A percentile compares a stretch with the other conserved stretches of the same genome.
Evolutionary conservation across 352 stramenopile genomes (phyloP).

Genomic region (Elongisporangium prolatum): DNA sequence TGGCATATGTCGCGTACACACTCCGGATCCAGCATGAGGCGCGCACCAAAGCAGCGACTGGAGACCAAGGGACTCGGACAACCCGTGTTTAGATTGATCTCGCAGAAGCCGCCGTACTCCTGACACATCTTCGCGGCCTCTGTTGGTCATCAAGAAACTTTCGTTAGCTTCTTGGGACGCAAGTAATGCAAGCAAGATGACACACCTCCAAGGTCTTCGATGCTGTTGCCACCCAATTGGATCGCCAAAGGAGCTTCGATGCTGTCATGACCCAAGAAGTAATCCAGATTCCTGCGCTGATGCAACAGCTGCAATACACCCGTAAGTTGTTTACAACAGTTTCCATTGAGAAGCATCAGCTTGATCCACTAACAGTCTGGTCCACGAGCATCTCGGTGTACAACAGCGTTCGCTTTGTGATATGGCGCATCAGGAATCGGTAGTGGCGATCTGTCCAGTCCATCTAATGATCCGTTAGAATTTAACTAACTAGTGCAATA

Average conservation of each 20-base stretch:
- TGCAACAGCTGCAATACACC: slow-evolving; percentile 52
- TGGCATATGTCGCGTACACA: slow-evolving; percentile 91
- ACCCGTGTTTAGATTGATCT: slow-evolving; percentile 97
- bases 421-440: slow-evolving; percentile 91
- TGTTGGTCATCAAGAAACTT: slow-evolving; percentile 3
- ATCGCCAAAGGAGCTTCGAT: slow-evolving; percentile 89
- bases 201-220: slow-evolving; percentile 70
- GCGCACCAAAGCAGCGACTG: slow-evolving; percentile 93
- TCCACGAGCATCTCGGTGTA: slow-evolving; percentile 99
- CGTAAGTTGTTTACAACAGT: neutral
- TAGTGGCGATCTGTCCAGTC: slow-evolving; percentile 97
- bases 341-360: neutral
- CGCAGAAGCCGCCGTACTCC: slow-evolving; percentile 88
- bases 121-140: slow-evolving; percentile 72
- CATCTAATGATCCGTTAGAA: slow-evolving; percentile 71
- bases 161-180: neutral
- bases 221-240: slow-evolving; percentile 92
- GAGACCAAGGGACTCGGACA: slow-evolving; percentile 88
- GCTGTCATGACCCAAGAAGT: slow-evolving; percentile 84
- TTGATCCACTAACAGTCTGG: slow-evolving; percentile 81
- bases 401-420: slow-evolving; percentile 91
- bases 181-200: neutral
- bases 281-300: slow-evolving; percentile 83
- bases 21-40: slow-evolving; percentile 96
- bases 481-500: neutral